These are phyloP conservation scores for Termitomyces sp. DNA, from an alignment of 768 basidiomycete genomes.

Conservation along the genomic window DNA sequence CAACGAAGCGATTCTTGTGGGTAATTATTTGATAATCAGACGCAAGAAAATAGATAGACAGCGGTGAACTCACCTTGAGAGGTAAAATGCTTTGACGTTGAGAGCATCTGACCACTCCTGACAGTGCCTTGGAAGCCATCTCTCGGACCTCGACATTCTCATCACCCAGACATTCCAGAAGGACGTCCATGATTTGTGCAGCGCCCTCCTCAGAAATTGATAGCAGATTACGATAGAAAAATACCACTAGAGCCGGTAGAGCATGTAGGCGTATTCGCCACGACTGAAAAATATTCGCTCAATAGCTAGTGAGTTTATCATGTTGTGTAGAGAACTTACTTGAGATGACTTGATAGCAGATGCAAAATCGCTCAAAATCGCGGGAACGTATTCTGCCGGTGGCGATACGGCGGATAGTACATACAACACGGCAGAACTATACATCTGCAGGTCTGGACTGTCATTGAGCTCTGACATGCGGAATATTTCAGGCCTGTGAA, in stretches of 20 bases:
- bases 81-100: slow-evolving; percentile 84
- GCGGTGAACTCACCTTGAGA: slow-evolving; percentile 57
- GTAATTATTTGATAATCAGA: slow-evolving; percentile 12
- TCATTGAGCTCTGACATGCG: slow-evolving; percentile 91
- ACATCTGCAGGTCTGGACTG: slow-evolving; percentile 75
- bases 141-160: slow-evolving; percentile 93
- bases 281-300: slow-evolving; percentile 45
- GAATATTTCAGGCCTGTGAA: slow-evolving; percentile 78
- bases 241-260: slow-evolving; percentile 83
- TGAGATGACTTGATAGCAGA: slow-evolving; percentile 75
- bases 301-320: background rate
- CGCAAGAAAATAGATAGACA: slow-evolving; percentile 6
- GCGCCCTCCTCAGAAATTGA: slow-evolving; percentile 69
- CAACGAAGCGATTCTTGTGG: slow-evolving; percentile 75
- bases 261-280: slow-evolving; percentile 90
- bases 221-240: slow-evolving; percentile 88
- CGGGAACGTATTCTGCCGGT: slow-evolving; percentile 61
- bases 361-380: slow-evolving; percentile 61
- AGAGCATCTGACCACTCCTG: slow-evolving; percentile 87
- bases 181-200: slow-evolving; percentile 74
- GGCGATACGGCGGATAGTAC: slow-evolving; percentile 82
- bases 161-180: slow-evolving; percentile 82
- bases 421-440: slow-evolving; percentile 78
- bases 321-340: slow-evolving; percentile 38
- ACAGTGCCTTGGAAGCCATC: slow-evolving; percentile 84